Base-by-base conservation (phyloP, 805 yeast genomes). In the Scheffersomyces amazonensis region DNA sequence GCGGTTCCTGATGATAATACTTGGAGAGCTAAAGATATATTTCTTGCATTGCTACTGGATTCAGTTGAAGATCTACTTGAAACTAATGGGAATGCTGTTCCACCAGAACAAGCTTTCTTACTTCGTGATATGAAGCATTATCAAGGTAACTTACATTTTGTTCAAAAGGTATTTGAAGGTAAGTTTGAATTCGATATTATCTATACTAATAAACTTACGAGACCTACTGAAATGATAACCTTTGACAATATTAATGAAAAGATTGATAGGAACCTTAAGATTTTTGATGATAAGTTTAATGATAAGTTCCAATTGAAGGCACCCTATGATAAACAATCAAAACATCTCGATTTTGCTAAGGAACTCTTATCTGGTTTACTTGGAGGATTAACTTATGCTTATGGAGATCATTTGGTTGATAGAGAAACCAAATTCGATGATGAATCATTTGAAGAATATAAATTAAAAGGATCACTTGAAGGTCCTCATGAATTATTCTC, bases 341-440 rank as follows among this genome's bases (percentile, higher is more conserved):
- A 50, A 31, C 71, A 81, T 49, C 52, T 58, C 20, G 47, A 49
- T 7, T 90, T 93, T 64, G 96, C 89, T 1, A 72, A 85, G 49
- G 90, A 87, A 49, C 68, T 88, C 29, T 54, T 91, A 8, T 84
- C 97, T 0, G 91, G 90, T 39, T 68, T 93, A 31, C 56, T 87
- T 40, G 99, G 97, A 16, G 98, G 98, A 11, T 74, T 93, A 36
- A 87, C 96, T 2, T 89, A 88, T 60, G 85, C 85, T 52, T 71
- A 86, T 52, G 98, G 99, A 23, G 84, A 81, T 36, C 86, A 83
- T 35, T 53, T 84, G 35, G 93, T 93, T 17, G 96, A 90, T 56
- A 69, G 95, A 48, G 70, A 72, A 4, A 78, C 87, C 1, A 67
- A 71, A 3, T 66, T 81, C 23, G 87, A 83, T 47, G 89, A 84